Evolutionary conservation across 2,329 filamentous ascomycete genomes (phyloP).

Genomic region (Colletotrichum sp.): DNA sequence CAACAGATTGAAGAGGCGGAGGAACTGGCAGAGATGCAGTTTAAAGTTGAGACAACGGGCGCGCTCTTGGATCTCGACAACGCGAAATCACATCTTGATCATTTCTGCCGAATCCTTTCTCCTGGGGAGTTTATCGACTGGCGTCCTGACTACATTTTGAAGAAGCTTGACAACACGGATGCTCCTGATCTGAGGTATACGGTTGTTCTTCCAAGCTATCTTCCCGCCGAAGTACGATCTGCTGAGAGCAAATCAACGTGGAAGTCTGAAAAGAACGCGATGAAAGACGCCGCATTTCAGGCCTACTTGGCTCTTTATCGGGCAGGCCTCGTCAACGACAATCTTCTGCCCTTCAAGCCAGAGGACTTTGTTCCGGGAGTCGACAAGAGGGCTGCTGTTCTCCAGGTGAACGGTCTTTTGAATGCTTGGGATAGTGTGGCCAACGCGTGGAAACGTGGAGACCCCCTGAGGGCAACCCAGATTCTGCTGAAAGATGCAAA

Average conservation of each 20-base stretch:
- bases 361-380: conserved; percentile 42
- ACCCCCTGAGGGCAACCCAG: conserved; percentile 27
- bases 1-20: conserved; percentile 51
- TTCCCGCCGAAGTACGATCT: conserved; percentile 66
- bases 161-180: conserved; percentile 35
- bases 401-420: conserved; percentile 40
- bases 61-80: conserved; percentile 76
- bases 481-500: conserved; percentile 29
- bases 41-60: conserved; percentile 49
- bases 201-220: conserved; percentile 73
- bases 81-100: conserved; percentile 76
- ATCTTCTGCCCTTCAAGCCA: conserved; percentile 70
- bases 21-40: conserved; percentile 27
- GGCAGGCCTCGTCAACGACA: conserved; percentile 76
- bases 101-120: conserved; percentile 75
- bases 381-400: conserved; percentile 38
- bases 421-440: conserved; percentile 54
- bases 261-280: conserved; percentile 73
- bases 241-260: conserved; percentile 61
- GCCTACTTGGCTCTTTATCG: conserved; percentile 75
- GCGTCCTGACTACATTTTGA: conserved; percentile 70
- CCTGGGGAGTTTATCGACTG: conserved; percentile 64
- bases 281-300: conserved; percentile 82
- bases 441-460: conserved; percentile 42
- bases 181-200: conserved; percentile 52